Percentiles rank a stretch among this genome's conserved stretches.
These are phyloP conservation scores for Saksenaea oblongispora DNA, from an alignment of 371 early-diverging fungal species.

Conservation along the genomic window DNA sequence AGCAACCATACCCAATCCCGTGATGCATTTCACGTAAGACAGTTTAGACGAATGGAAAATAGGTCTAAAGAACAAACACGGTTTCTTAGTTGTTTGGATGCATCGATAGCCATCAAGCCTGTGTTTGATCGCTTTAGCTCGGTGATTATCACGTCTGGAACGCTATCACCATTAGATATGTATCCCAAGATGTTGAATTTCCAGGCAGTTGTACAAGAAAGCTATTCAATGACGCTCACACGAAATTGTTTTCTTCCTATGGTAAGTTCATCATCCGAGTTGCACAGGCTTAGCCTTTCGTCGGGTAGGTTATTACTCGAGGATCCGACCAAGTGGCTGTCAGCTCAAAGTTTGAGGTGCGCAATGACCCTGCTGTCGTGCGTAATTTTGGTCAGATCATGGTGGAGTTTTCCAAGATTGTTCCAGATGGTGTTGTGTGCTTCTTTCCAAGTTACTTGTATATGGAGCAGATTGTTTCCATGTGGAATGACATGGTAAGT, in stretches of 20 bases:
- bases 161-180: slow-evolving; percentile 98
- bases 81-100: slow-evolving; percentile 88
- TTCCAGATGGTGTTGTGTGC: slow-evolving; percentile 98
- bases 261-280: slow-evolving; percentile 48
- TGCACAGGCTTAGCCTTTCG: too few species aligned
- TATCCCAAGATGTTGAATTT: slow-evolving; percentile 98
- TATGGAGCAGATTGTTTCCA: slow-evolving; percentile 98
- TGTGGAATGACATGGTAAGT: slow-evolving; percentile 94
- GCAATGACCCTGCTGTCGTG: slow-evolving; percentile 98
- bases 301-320: slow-evolving; percentile 81
- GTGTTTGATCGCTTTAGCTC: slow-evolving; percentile 96
- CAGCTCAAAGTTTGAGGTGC: slow-evolving; percentile 96
- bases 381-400: slow-evolving; percentile 99
- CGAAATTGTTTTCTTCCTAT: slow-evolving; percentile 95
- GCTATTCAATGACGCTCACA: slow-evolving; percentile 93
- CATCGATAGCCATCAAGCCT: slow-evolving; percentile 96
- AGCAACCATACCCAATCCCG: slow-evolving; percentile 93
- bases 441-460: slow-evolving; percentile 99
- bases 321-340: slow-evolving; percentile 98
- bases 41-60: background rate
- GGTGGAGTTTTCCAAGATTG: slow-evolving; percentile 91
- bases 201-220: slow-evolving; percentile 79
- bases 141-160: slow-evolving; percentile 99
- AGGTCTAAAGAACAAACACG: background rate
- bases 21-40: slow-evolving; percentile 82